These are phyloP conservation scores for Waltergamsia citrina DNA, from an alignment of 2,329 filamentous ascomycete genomes.

Conservation along the genomic window DNA sequence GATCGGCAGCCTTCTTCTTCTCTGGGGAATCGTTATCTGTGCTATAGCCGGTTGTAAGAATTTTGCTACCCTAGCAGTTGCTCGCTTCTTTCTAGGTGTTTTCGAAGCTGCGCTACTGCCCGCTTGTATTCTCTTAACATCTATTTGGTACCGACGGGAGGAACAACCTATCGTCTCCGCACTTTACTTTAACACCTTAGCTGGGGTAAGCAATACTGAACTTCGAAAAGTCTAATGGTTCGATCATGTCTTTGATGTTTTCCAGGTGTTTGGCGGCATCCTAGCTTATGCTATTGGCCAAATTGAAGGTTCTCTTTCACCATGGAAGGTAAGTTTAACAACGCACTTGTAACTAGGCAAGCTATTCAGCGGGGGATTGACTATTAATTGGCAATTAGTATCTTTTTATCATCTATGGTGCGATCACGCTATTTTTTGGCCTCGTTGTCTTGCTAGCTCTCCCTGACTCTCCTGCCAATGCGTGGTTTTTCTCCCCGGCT, in stretches of 20 bases:
- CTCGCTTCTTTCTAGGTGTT: constrained; percentile 17
- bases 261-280: constrained; percentile 19
- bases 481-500: too few species aligned
- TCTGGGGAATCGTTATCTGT: constrained; percentile 12
- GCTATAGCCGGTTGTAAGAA: constrained; percentile 14
- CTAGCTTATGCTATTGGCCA: constrained; percentile 17
- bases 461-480: constrained; percentile 5
- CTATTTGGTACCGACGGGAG: constrained; percentile 21
- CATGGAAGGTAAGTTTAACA: constrained; percentile 7
- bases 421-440: constrained; percentile 9
- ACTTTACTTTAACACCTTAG: constrained; percentile 20
- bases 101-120: constrained; percentile 16
- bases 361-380: too few species aligned
- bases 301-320: constrained; percentile 13
- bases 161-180: constrained; percentile 20
- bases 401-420: constrained; percentile 11
- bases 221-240: too few species aligned
- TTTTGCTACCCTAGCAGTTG: constrained; percentile 12
- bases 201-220: too few species aligned
- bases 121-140: constrained; percentile 16
- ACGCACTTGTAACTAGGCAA: background rate
- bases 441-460: constrained; percentile 8
- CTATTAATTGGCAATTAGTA: too few species aligned
- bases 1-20: constrained; percentile 10
- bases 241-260: too few species aligned